phyloP scores from a whole-genome alignment of 805 yeast species.

The Danielia reshetovae region DNA sequence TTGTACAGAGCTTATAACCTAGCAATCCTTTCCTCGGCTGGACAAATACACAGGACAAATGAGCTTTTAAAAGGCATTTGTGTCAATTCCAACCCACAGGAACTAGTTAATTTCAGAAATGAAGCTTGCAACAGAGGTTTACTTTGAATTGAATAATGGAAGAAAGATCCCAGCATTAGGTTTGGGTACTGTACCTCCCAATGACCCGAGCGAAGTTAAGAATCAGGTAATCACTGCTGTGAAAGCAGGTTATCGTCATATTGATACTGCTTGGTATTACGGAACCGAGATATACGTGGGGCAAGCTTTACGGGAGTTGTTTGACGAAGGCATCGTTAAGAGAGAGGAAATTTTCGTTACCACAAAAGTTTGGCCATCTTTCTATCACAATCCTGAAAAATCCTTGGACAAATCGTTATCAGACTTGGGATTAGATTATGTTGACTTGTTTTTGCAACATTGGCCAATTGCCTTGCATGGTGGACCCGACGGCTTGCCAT shows the following conservation, averaged over 20 bases:
- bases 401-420: constrained; percentile 40
- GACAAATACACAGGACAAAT: too few relatives aligned
- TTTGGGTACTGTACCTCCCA: constrained; percentile 47
- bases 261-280: constrained; percentile 52
- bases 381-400: constrained; percentile 36
- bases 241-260: constrained; percentile 45
- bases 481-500: constrained; percentile 38
- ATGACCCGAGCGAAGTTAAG: constrained; percentile 27
- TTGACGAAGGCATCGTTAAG: constrained; percentile 57
- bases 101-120: not conserved
- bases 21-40: too few relatives aligned
- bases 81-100: too few relatives aligned
- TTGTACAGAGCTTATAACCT: too few relatives aligned
- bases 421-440: constrained; percentile 51
- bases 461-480: constrained; percentile 43
- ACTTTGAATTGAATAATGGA: constrained; percentile 53
- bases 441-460: constrained; percentile 68
- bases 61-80: too few relatives aligned
- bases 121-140: constrained; percentile 3
- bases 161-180: constrained; percentile 62
- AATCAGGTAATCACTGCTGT: constrained; percentile 34
- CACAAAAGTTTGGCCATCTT: constrained; percentile 56
- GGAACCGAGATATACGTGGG: constrained; percentile 66
- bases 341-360: constrained; percentile 66
- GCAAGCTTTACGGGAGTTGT: constrained; percentile 32